Evolutionary conservation across 768 basidiomycete genomes (phyloP), one percentile per base, ranked within the genome.

Genomic region (Pleurotus citrinopileatus): DNA sequence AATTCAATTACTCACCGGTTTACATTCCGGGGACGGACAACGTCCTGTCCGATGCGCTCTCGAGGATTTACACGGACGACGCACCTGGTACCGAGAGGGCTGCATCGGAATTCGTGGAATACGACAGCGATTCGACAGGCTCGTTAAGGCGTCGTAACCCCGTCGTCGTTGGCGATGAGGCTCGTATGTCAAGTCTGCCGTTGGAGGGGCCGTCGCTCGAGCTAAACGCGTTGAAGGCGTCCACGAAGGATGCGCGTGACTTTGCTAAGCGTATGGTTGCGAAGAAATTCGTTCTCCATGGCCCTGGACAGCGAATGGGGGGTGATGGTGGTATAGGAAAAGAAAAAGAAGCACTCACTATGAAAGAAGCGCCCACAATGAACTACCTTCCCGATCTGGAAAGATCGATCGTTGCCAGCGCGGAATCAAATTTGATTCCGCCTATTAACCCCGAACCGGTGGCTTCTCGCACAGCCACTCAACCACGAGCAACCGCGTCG

Each of bases 11-110:
- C 29, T 50, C 57, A n/a, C 43, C 59, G 2, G 23, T 38, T 1
- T 61, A 61, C 42, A 38, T 61, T 0, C 58, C 59, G 2, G 60
- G 60, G 2, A 27, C 36, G 3, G 50, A 57, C 15, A 61, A 61
- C 43, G 55, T 59, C 1, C 53, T 65, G 2, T 63, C 70, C 0
- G 70, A 76, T 52, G 63, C 70, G 0, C 55, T 76, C 4, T 73
- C 71, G 0, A 55, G 65, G 0, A 37, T 65, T 2, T 63, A 61
- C 34, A 48, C 59, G 2, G 52, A 57, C 26, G 48, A 56, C 23
- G 19, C 29, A 9, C 48, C 57, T 6, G 61, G 63, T 0, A 59
- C 54, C 0, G 54, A 59, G 6, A 8, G 59, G 4, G 45, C 61
- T 1, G 7, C 23, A 1, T 57, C 53, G 27, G 61, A 63, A 32